Base-by-base conservation (phyloP, 208 protist genomes). In the Herpetomonas samuelpessoai region DNA sequence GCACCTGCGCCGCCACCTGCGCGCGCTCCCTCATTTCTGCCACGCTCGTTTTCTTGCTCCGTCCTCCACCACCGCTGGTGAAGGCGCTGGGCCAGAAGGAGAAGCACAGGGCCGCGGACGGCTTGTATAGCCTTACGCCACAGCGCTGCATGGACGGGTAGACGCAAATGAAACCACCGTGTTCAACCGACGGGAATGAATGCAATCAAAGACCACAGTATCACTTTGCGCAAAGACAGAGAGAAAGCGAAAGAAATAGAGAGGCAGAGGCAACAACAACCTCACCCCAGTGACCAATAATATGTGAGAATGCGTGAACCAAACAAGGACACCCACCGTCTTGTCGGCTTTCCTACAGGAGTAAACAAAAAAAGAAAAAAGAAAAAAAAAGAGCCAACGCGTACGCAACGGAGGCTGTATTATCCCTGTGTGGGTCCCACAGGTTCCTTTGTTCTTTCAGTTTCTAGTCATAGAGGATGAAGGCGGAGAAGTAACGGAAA, bases 201-300 rank as follows among this genome's bases (percentile, higher is more conserved):
- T 47, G 14, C 19, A 3, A 31, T 59, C 46, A 18, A 21, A 56
- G 24, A 53, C 26, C 26, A 63, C 16, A 38, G 45, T 24, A 26
- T 31, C 28, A 54, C 12, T 47, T n/a, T n/a, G n/a, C n/a, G n/a
- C n/a, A 49, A 18, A 28, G 27, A 45, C 35, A 62, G n/a, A 62
- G 29, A 55, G 70, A 61, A 61, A 70, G 24, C 45, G 26, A 16
- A 69, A 24, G 35, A 66, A 27, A 68, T 46, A 65, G 53, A 68
- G 59, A 79, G 70, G 50, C 53, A 70, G 38, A 69, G 46, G 44
- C 46, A 54, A 18, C 55, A 59, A 52, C 16, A 44, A 10, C n/a
- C 14, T 31, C 18, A 22, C 14, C 21, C 56, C 45, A 49, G 16
- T 25, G 29, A 60, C n/a, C 3, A 22, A 59, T 30, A 30, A 16